A percentile compares a stretch with the other conserved stretches of the same genome.
These are phyloP conservation scores for Delitschia confertaspora DNA, from an alignment of 495 filamentous ascomycete species.

Conservation along the genomic window DNA sequence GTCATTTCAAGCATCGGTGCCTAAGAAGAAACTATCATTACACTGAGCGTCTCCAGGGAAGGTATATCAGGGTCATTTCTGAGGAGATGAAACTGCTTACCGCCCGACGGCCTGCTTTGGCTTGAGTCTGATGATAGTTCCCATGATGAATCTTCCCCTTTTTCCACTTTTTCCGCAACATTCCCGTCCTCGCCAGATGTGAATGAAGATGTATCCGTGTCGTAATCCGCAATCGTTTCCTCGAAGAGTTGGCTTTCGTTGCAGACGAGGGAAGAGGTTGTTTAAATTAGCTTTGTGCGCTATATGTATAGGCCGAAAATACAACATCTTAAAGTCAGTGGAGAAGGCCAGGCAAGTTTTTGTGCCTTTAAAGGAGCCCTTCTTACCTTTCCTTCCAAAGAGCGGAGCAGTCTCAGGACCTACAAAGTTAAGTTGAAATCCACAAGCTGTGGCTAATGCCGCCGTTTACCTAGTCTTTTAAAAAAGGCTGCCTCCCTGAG, in stretches of 20 bases:
- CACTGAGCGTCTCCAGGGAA: neutral
- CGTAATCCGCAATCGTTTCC: neutral
- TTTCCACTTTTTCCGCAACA: too few relatives aligned
- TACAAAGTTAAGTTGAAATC: neutral
- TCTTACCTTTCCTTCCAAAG: neutral
- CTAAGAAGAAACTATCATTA: neutral
- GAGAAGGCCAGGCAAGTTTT: neutral
- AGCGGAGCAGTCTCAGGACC: neutral
- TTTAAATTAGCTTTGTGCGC: too few relatives aligned
- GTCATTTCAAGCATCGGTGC: too few relatives aligned
- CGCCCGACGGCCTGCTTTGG: neutral
- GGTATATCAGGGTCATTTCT: neutral
- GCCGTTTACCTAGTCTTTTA: neutral
- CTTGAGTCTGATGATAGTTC: slow-evolving; percentile 12
- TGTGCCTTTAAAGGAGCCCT: neutral
- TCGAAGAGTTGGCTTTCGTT: too few relatives aligned
- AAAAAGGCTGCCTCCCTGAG: slow-evolving; percentile 13
- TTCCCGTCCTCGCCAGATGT: neutral
- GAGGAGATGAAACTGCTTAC: neutral
- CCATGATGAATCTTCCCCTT: slow-evolving; percentile 10
- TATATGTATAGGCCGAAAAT: neutral
- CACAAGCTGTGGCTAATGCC: neutral
- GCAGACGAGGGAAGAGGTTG: too few relatives aligned
- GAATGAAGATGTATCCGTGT: neutral
- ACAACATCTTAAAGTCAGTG: neutral